phyloP scores from a whole-genome alignment of 257 asterid genomes.

The Penstemon davidsonii region DNA sequence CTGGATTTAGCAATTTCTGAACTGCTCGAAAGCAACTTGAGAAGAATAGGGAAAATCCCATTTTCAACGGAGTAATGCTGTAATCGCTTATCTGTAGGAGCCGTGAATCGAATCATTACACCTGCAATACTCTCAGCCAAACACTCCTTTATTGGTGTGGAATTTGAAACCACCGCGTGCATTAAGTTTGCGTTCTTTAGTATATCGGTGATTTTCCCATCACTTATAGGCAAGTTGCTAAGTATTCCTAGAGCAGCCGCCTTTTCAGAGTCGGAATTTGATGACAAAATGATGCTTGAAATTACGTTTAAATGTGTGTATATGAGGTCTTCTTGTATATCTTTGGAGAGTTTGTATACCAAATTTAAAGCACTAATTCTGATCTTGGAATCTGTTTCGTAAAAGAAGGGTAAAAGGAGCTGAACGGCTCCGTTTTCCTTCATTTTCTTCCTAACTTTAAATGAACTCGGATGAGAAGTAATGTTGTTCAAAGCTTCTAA shows the following conservation, averaged over 20 bases:
- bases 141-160: constrained; percentile 29
- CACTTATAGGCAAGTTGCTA: constrained; percentile 58
- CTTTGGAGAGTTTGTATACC: constrained; percentile 50
- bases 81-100: constrained; percentile 53
- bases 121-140: constrained; percentile 59
- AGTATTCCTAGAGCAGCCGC: constrained; percentile 76
- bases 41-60: constrained; percentile 53
- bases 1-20: constrained; percentile 50
- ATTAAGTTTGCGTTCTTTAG: constrained; percentile 50
- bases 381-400: constrained; percentile 42
- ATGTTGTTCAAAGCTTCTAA: constrained; percentile 71
- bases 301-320: constrained; percentile 42
- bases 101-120: constrained; percentile 61
- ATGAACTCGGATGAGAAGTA: constrained; percentile 51
- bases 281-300: constrained; percentile 39
- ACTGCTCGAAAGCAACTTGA: constrained; percentile 50
- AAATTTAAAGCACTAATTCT: constrained; percentile 55
- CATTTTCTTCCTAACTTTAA: constrained; percentile 61
- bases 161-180: constrained; percentile 44
- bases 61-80: constrained; percentile 65
- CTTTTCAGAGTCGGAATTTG: constrained; percentile 51
- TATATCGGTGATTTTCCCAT: constrained; percentile 54
- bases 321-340: constrained; percentile 45
- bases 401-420: constrained; percentile 64
- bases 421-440: constrained; percentile 67